Percentiles rank a stretch among this genome's conserved stretches.
These are phyloP conservation scores for Fusarium sororula DNA, from an alignment of 2,329 filamentous ascomycete genomes.

Conservation along the genomic window DNA sequence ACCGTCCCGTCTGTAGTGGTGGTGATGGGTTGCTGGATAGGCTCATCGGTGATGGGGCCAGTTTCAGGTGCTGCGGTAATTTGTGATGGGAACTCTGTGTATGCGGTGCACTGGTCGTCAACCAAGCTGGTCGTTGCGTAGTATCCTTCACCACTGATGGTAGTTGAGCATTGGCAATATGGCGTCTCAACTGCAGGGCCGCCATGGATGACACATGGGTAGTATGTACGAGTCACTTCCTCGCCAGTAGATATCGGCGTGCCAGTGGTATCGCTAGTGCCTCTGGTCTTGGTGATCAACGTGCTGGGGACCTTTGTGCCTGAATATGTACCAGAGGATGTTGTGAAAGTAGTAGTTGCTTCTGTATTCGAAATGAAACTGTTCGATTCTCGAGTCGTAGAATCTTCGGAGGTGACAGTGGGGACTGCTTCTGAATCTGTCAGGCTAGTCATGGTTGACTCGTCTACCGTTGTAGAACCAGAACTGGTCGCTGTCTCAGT, in stretches of 20 bases:
- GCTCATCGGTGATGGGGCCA: neutral
- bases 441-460: neutral
- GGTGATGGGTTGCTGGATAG: neutral
- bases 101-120: neutral
- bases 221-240: neutral
- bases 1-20: slow-evolving; percentile 2
- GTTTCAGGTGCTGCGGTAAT: neutral
- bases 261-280: neutral
- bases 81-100: neutral
- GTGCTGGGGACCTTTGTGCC: neutral
- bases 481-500: neutral
- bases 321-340: neutral
- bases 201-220: neutral
- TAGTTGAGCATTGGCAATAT: slow-evolving; percentile 1
- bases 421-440: neutral
- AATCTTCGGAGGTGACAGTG: neutral
- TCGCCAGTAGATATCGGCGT: neutral
- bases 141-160: neutral
- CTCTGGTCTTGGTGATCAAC: neutral
- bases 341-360: neutral
- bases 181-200: neutral
- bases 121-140: neutral
- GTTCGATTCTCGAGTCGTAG: neutral
- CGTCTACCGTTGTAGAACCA: neutral
- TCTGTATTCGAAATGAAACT: neutral